Evolutionary conservation across 106 monocot genomes (phyloP).

Genomic region (Dendrobium officinale): DNA sequence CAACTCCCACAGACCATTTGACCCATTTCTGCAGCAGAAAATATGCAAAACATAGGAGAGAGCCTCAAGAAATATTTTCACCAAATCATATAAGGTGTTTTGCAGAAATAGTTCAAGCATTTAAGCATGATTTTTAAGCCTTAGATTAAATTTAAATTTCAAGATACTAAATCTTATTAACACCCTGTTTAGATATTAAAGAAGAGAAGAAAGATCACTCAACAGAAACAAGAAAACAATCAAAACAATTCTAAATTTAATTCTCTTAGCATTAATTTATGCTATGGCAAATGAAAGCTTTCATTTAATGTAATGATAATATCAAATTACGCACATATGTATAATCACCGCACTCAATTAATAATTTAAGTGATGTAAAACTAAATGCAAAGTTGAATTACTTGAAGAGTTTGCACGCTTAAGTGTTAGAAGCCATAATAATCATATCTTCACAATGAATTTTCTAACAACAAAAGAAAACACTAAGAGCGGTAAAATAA

Average conservation of each 20-base stretch:
- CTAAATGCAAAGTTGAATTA: too few species aligned
- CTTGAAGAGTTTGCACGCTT: too few species aligned
- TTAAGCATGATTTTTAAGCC: neutral
- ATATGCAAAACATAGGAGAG: neutral
- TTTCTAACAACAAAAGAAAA: too few species aligned
- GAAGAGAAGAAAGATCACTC: neutral
- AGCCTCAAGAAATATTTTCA: neutral
- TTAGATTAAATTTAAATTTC: neutral
- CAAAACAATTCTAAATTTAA: neutral
- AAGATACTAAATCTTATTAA: slow-evolving; percentile 3
- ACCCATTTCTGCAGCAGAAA: slow-evolving; percentile 30
- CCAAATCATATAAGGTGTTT: neutral
- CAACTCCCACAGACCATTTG: slow-evolving; percentile 66
- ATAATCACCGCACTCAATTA: neutral
- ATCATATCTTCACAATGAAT: too few species aligned
- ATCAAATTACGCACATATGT: neutral
- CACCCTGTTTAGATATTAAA: neutral
- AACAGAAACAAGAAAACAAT: neutral
- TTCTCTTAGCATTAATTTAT: neutral
- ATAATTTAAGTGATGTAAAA: neutral
- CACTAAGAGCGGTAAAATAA: too few species aligned
- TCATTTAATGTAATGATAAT: neutral
- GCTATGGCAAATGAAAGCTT: neutral
- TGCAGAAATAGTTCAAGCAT: neutral
- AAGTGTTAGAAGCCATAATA: too few species aligned